phyloP scores from a whole-genome alignment of 192 early-diverging fungal species.

The Helicostylum pulchrum region DNA sequence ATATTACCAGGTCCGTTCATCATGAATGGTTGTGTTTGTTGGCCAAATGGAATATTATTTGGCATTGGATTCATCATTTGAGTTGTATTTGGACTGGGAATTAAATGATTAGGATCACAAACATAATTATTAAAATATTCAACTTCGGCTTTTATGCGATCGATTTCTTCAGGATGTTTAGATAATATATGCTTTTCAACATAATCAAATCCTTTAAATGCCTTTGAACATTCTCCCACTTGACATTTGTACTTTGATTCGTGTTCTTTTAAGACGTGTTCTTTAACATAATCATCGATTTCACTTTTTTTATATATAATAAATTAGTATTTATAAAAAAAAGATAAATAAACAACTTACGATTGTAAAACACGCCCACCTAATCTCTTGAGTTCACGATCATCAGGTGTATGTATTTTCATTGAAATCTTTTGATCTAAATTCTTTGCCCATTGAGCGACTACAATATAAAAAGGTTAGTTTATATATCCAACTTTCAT shows the following conservation, averaged over 20 bases:
- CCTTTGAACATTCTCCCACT: constrained; percentile 75
- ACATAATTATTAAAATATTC: constrained; percentile 88
- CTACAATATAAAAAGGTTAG: constrained; percentile 23
- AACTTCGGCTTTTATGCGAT: constrained; percentile 60
- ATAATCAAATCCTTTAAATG: constrained; percentile 92
- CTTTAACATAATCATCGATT: constrained; percentile 49
- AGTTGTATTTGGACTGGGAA: constrained; percentile 30
- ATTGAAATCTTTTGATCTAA: constrained; percentile 53
- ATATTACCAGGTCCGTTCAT: constrained; percentile 12
- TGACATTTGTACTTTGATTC: constrained; percentile 88
- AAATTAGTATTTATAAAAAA: not conserved
- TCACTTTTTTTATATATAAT: constrained; percentile 27
- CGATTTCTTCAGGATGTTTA: constrained; percentile 81
- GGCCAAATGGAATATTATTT: not conserved
- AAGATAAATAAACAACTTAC: constrained; percentile 25
- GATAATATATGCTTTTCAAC: constrained; percentile 89
- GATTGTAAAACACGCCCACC: constrained; percentile 49
- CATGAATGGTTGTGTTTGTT: constrained; percentile 19
- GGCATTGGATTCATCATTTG: not conserved
- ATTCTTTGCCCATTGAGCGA: constrained; percentile 51
- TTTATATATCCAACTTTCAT: not conserved
- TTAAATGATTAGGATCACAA: constrained; percentile 76
- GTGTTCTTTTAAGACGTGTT: constrained; percentile 60
- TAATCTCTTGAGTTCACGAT: constrained; percentile 44
- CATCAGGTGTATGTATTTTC: constrained; percentile 39